Evolutionary conservation across 2,329 filamentous ascomycete genomes (phyloP).

Genomic region (Cyclaneusma minus): DNA sequence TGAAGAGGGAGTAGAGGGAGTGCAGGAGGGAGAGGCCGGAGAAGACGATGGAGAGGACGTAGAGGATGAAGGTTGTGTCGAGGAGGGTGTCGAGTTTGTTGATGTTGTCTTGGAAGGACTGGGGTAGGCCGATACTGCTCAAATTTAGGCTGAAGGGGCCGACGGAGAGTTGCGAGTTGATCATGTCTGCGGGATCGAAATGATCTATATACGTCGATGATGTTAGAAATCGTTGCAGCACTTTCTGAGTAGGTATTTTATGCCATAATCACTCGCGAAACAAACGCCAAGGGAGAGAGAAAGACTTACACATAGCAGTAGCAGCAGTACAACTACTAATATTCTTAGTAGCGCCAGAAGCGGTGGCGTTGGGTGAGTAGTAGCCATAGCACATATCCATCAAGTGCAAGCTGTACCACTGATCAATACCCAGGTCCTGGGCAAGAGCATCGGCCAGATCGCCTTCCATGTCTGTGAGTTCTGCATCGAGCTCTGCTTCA

Average conservation of each 20-base stretch:
- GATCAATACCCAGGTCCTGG: conserved; percentile 33
- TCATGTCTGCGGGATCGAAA: conserved; percentile 35
- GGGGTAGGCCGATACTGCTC: conserved; percentile 37
- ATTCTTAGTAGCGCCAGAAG: conserved; percentile 28
- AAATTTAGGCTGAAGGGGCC: conserved; percentile 26
- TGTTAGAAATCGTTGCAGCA: conserved; percentile 1
- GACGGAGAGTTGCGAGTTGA: conserved; percentile 31
- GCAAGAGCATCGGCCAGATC: conserved; percentile 24
- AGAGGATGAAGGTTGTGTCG: conserved; percentile 39
- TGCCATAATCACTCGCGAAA: too few species aligned
- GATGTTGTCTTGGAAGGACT: conserved; percentile 36
- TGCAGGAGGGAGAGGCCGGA: conserved; percentile 32
- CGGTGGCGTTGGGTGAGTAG: conserved; percentile 19
- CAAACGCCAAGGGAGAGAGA: not conserved
- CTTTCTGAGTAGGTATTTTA: not conserved
- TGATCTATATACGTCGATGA: conserved; percentile 15
- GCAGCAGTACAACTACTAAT: conserved; percentile 36
- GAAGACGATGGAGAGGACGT: conserved; percentile 38
- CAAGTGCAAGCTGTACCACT: conserved; percentile 46
- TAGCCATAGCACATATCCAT: conserved; percentile 41
- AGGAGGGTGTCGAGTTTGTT: conserved; percentile 30
- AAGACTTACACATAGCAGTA: conserved; percentile 29
- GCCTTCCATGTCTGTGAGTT: conserved; percentile 20
- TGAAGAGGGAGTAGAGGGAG: conserved; percentile 27
- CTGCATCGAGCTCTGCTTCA: conserved; percentile 15